A percentile compares a stretch with the other conserved stretches of the same genome.
Evolutionary conservation across 306 rosid species (phyloP).

Genomic region (Cucumis hystrix): DNA sequence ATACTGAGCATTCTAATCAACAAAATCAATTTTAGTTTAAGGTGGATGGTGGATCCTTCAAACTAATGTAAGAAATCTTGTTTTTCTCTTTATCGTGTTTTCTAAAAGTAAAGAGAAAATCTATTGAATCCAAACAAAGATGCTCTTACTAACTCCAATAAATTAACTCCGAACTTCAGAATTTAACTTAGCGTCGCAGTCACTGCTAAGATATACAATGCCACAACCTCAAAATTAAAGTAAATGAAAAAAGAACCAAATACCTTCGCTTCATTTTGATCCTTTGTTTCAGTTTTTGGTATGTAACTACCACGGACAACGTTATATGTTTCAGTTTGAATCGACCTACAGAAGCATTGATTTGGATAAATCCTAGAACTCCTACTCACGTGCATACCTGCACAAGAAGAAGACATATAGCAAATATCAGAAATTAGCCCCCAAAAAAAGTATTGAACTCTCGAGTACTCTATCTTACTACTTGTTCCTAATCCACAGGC

Average conservation of each 20-base stretch:
- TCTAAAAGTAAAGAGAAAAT: background rate
- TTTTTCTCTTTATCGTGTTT: background rate
- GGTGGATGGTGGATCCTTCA: background rate
- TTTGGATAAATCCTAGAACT: constrained; percentile 31
- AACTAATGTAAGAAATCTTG: background rate
- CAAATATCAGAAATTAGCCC: background rate
- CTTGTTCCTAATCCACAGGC: background rate
- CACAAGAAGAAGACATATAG: background rate
- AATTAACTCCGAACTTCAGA: too few relatives aligned
- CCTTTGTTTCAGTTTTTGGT: constrained; percentile 23
- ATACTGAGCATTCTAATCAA: background rate
- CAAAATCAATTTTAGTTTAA: background rate
- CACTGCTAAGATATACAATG: background rate
- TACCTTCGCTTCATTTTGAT: constrained; percentile 38
- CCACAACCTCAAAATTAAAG: background rate
- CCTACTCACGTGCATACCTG: constrained; percentile 15
- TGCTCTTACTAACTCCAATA: too few relatives aligned
- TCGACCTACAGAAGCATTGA: constrained; percentile 28
- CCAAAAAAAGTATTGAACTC: background rate
- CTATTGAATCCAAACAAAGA: background rate
- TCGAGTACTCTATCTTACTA: background rate
- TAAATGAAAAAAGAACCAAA: background rate
- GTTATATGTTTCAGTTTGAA: constrained; percentile 63
- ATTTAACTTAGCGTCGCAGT: too few relatives aligned
- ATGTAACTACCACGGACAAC: constrained; percentile 69